Percentiles rank a stretch among this genome's conserved stretches.
phyloP scores from a whole-genome alignment of 1,139 yeast species.

The Scheffersomyces titani region DNA sequence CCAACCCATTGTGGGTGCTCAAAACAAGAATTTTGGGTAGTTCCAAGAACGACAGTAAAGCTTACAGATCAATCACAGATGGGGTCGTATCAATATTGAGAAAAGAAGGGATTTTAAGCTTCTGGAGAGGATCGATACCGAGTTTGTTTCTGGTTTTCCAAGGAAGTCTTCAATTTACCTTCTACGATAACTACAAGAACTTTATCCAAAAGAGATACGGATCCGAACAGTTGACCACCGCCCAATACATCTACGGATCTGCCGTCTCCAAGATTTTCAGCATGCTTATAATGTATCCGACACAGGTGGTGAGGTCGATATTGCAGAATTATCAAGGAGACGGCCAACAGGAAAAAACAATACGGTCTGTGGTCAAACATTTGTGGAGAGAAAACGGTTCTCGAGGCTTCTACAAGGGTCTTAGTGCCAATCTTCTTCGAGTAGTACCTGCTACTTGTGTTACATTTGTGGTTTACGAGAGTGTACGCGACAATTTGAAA shows the following conservation, averaged over 20 bases:
- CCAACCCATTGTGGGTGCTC: conserved; percentile 92
- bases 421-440: conserved; percentile 58
- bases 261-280: conserved; percentile 71
- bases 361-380: conserved; percentile 21
- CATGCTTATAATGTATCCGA: conserved; percentile 73
- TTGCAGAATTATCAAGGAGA: conserved; percentile 55
- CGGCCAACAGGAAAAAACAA: conserved; percentile 13
- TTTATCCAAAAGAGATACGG: conserved; percentile 9
- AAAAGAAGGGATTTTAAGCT: conserved; percentile 68
- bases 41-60: conserved; percentile 42
- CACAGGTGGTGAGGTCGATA: conserved; percentile 79
- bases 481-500: conserved; percentile 23
- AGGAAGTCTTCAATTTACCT: conserved; percentile 83
- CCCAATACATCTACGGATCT: conserved; percentile 64
- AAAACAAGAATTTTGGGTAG: conserved; percentile 84
- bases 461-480: conserved; percentile 68
- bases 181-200: conserved; percentile 74
- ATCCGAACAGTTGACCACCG: conserved; percentile 38
- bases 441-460: conserved; percentile 77
- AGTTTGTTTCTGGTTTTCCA: conserved; percentile 83
- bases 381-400: conserved; percentile 41
- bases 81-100: conserved; percentile 54
- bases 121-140: conserved; percentile 85
- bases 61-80: conserved; percentile 58
- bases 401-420: conserved; percentile 75